Evolutionary conservation across 2,329 filamentous ascomycete genomes (phyloP), one percentile per base, ranked within the genome.

Genomic region (Xylaria sp.): DNA sequence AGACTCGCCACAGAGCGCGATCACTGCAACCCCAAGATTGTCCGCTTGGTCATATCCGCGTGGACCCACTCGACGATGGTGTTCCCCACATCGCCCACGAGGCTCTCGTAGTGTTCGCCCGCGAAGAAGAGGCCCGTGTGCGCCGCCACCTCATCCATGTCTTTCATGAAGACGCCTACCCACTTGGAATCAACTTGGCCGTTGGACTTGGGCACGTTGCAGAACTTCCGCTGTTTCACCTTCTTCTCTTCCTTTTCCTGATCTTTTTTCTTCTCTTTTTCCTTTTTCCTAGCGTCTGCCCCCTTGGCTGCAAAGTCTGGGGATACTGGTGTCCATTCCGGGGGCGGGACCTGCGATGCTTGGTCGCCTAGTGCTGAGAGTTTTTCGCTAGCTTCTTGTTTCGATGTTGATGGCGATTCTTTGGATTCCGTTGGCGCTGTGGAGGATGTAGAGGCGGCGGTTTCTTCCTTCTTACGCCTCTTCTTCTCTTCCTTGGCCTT

Each of bases 51-150:
- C 71, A 84, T 75, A 73, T 90, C 89, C 56, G 91, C 90, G 32
- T 86, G 81, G 4, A 93, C 87, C 93, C 93, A 96, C 20, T 83
- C 82, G 70, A 89, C 84, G 65, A 96, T 87, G 66, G 88, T 82
- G 34, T 84, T 84, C 3, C 88, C 90, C 2, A 93, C 90, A 77
- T 94, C 91, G 0, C 90, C 90, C n/a, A 95, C 89, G n/a, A 95
- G 81, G 70, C 81, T 81, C 73, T 94, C 91, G 76, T 96, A 95
- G 65, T 92, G 90, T 67, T 89, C 85, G 7, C 91, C 90, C 0
- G 89, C 81, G 13, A 93, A 87, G 81, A 97, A 97, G 60, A 97
- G 81, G 0, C 91, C 90, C 69, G 93, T 95, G 77, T 97, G 94
- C 10, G 94, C 94, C 7, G 88, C 90, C 0, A 97, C 91, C 79